These are phyloP conservation scores for Triticum timopheevii DNA, from an alignment of 176 grass and related monocot species.

Conservation along the genomic window DNA sequence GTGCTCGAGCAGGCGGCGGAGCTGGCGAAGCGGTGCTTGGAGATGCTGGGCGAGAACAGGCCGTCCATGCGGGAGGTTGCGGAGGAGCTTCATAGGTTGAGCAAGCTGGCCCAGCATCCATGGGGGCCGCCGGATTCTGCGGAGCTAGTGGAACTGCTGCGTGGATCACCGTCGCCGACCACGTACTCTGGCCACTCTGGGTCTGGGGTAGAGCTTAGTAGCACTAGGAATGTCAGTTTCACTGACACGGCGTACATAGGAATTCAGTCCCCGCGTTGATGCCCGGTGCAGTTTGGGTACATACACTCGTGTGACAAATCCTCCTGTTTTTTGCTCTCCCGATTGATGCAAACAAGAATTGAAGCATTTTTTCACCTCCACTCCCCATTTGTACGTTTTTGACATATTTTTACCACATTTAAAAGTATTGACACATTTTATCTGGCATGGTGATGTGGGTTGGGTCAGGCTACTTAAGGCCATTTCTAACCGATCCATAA, in stretches of 20 bases:
- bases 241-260: conserved; percentile 30
- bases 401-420: too few species aligned
- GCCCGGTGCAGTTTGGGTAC: not conserved
- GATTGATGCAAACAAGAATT: too few species aligned
- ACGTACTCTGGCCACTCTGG: not conserved
- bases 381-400: too few species aligned
- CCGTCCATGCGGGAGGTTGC: conserved; percentile 60
- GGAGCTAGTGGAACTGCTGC: conserved; percentile 36
- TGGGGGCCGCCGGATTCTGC: conserved; percentile 19
- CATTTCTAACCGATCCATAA: too few species aligned
- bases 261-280: conserved; percentile 44
- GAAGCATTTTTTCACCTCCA: too few species aligned
- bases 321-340: not conserved
- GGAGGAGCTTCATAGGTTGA: conserved; percentile 39
- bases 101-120: conserved; percentile 34
- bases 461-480: too few species aligned
- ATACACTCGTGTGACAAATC: not conserved
- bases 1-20: conserved; percentile 42
- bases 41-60: conserved; percentile 55
- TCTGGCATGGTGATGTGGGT: too few species aligned
- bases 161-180: conserved; percentile 1
- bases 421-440: too few species aligned
- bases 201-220: conserved; percentile 20
- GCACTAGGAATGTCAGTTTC: conserved; percentile 1
- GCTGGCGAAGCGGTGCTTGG: conserved; percentile 55